phyloP scores from a whole-genome alignment of 176 grass and related monocot genomes.

The Carex littledalei region DNA sequence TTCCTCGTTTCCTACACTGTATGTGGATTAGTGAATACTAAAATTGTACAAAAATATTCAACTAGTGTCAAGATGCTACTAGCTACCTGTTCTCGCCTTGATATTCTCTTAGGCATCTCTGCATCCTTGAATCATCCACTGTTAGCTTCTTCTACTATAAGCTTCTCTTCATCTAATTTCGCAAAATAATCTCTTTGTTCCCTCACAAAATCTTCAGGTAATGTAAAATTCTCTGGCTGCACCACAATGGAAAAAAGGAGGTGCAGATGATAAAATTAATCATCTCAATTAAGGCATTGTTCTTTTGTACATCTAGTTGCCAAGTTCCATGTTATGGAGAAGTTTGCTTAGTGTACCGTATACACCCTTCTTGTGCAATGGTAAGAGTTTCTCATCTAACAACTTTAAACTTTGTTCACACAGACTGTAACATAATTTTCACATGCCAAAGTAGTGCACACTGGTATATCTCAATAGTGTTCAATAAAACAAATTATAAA shows the following conservation, averaged over 20 bases:
- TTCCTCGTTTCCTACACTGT: not conserved
- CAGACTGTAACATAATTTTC: not conserved
- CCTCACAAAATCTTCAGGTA: conserved; percentile 14
- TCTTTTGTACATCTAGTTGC: not conserved
- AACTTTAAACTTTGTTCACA: not conserved
- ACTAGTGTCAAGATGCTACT: not conserved
- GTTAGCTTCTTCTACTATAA: conserved; percentile 14
- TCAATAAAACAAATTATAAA: not conserved
- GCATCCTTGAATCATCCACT: not conserved
- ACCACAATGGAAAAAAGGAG: not conserved
- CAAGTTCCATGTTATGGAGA: not conserved
- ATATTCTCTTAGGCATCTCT: not conserved
- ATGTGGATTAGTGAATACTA: conserved; percentile 1
- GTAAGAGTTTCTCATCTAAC: not conserved
- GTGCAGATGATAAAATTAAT: not conserved
- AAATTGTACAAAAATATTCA: conserved; percentile 7
- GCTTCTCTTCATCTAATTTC: conserved; percentile 22
- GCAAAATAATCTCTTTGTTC: conserved; percentile 18
- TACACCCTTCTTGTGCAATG: not conserved
- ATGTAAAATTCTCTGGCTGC: conserved; percentile 3
- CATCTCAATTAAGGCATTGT: not conserved
- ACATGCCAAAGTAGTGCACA: not conserved
- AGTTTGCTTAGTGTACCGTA: not conserved
- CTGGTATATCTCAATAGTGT: not conserved
- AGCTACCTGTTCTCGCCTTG: not conserved